Conservation (phyloP, 2,329 filamentous ascomycete genomes). For the Epicoccum nigrum region DNA sequence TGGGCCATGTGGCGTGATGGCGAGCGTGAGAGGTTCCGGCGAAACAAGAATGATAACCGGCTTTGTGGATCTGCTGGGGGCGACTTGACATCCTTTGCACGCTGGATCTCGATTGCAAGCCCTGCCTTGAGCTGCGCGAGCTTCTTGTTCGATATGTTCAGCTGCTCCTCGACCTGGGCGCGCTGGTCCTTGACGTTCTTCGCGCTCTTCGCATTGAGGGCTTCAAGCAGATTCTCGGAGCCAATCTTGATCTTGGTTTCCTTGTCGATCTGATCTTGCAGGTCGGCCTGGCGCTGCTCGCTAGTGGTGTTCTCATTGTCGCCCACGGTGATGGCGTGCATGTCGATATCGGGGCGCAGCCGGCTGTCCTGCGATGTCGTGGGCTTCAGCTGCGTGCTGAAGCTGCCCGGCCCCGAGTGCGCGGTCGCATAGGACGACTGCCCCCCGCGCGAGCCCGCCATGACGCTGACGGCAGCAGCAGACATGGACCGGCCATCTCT, state of each 20-base stretch:
- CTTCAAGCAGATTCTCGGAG: slow-evolving; percentile 96
- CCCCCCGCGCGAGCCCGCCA: slow-evolving; percentile 66
- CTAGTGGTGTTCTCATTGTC: slow-evolving; percentile 66
- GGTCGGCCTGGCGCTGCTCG: slow-evolving; percentile 75
- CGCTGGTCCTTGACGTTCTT: slow-evolving; percentile 83
- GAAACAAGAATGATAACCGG: slow-evolving; percentile 64
- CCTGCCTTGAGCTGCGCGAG: slow-evolving; percentile 64
- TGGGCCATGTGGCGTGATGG: slow-evolving; percentile 54
- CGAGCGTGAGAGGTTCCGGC: slow-evolving; percentile 60
- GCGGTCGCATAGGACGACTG: slow-evolving; percentile 72
- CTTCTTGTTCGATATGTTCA: slow-evolving; percentile 83
- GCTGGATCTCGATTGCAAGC: slow-evolving; percentile 65
- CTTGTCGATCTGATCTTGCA: slow-evolving; percentile 87
- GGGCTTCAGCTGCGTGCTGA: slow-evolving; percentile 84
- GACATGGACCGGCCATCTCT: slow-evolving; percentile 65
- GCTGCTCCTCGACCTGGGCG: slow-evolving; percentile 72
- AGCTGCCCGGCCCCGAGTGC: slow-evolving; percentile 74
- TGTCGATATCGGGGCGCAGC: slow-evolving; percentile 62
- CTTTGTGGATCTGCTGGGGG: slow-evolving; percentile 55
- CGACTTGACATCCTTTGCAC: slow-evolving; percentile 60
- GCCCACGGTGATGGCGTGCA: slow-evolving; percentile 59
- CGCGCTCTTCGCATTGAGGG: slow-evolving; percentile 89
- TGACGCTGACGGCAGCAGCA: slow-evolving; percentile 54
- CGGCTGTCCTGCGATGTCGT: slow-evolving; percentile 69
- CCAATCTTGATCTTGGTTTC: slow-evolving; percentile 98